Evolutionary conservation across 1,139 yeast species (phyloP).

Genomic region (Yamadazyma taylorii): DNA sequence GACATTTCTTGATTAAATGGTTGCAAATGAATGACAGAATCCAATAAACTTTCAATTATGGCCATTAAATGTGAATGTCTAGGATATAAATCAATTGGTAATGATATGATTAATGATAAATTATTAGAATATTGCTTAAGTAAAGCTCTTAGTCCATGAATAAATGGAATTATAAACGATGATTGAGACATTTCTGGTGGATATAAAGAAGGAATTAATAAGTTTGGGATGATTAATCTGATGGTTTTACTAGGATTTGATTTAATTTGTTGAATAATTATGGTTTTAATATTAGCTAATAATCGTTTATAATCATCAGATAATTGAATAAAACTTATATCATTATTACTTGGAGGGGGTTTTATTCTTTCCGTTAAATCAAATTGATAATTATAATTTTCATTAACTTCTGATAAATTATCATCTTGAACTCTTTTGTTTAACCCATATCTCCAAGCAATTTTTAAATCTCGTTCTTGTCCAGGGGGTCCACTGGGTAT

Average conservation of each 20-base stretch:
- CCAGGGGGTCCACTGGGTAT: too few relatives aligned
- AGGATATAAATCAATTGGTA: conserved; percentile 70
- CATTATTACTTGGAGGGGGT: conserved; percentile 67
- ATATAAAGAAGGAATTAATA: conserved; percentile 79
- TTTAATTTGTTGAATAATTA: conserved; percentile 36
- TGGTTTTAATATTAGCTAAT: conserved; percentile 40
- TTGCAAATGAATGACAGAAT: conserved; percentile 71
- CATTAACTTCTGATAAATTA: conserved; percentile 29
- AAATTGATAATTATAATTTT: conserved; percentile 65
- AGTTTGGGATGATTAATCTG: conserved; percentile 70
- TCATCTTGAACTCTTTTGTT: conserved; percentile 38
- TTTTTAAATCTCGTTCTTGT: conserved; percentile 54
- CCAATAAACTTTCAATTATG: conserved; percentile 61
- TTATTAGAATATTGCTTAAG: conserved; percentile 47
- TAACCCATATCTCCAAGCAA: conserved; percentile 86
- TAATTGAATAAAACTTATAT: conserved; percentile 56
- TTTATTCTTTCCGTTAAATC: conserved; percentile 69
- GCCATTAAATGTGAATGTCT: conserved; percentile 50
- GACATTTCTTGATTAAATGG: conserved; percentile 81
- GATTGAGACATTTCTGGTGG: conserved; percentile 53
- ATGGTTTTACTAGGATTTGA: conserved; percentile 45
- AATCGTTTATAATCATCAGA: conserved; percentile 22
- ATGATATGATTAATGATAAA: conserved; percentile 50
- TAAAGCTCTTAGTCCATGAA: conserved; percentile 60
- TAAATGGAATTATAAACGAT: conserved; percentile 55